These are phyloP conservation scores for Chlamydomonas sp. DNA, from an alignment of 139 green algal genomes.

Conservation along the genomic window DNA sequence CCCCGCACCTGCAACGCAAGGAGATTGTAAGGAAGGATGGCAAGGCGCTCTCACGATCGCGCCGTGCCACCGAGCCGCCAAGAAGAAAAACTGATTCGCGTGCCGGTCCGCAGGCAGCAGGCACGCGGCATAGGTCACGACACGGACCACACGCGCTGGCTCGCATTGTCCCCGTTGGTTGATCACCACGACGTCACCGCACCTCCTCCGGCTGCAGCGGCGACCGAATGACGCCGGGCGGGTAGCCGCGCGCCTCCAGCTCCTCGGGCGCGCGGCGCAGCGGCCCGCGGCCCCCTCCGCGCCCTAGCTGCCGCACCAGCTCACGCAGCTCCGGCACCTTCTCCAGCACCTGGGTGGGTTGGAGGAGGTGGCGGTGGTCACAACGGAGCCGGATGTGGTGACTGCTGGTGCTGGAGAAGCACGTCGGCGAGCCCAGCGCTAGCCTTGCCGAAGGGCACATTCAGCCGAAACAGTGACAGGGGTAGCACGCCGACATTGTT, in stretches of 20 bases:
- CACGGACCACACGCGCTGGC: too few relatives aligned
- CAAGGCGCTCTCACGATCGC: too few relatives aligned
- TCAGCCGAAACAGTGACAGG: too few relatives aligned
- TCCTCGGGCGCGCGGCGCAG: slow-evolving; percentile 77
- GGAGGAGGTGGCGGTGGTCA: background rate
- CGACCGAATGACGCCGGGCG: slow-evolving; percentile 82
- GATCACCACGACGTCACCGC: background rate
- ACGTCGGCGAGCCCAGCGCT: background rate
- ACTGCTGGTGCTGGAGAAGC: background rate
- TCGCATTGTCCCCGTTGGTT: too few relatives aligned
- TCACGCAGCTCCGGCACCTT: slow-evolving; percentile 84
- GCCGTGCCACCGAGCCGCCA: too few relatives aligned
- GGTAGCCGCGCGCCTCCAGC: slow-evolving; percentile 61
- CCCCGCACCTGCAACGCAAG: slow-evolving; percentile 18
- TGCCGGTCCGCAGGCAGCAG: too few relatives aligned
- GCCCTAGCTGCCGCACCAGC: slow-evolving; percentile 81
- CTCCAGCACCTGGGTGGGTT: slow-evolving; percentile 71
- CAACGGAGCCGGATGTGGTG: background rate
- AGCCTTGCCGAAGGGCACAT: too few relatives aligned
- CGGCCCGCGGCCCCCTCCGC: slow-evolving; percentile 82
- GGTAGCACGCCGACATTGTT: too few relatives aligned
- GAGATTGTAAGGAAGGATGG: background rate
- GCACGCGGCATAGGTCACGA: too few relatives aligned
- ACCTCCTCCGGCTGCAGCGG: slow-evolving; percentile 88
- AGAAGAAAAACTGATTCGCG: too few relatives aligned